Conservation (phyloP, 1,139 yeast species). For the Pichia sp. region DNA sequence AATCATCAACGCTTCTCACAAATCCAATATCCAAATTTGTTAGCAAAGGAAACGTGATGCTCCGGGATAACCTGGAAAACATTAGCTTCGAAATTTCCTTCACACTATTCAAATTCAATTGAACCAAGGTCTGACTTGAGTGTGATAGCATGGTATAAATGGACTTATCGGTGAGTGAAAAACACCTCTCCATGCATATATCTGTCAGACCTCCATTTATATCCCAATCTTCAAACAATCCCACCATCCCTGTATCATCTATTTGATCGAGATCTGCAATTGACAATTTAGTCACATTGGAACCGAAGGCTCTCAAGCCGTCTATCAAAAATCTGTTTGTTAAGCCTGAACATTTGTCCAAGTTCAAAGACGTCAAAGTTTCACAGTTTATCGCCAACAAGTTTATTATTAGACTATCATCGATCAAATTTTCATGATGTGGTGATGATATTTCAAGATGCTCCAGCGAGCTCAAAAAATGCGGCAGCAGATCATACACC, state of each 20-base stretch:
- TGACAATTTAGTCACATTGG: constrained; percentile 50
- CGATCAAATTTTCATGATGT: constrained; percentile 57
- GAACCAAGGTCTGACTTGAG: constrained; percentile 62
- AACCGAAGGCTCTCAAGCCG: constrained; percentile 59
- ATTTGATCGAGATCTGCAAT: constrained; percentile 53
- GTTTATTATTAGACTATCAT: constrained; percentile 66
- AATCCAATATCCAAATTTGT: constrained; percentile 71
- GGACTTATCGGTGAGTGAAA: constrained; percentile 58
- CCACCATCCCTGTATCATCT: constrained; percentile 59
- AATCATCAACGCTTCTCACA: constrained; percentile 69
- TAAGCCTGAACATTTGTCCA: constrained; percentile 70
- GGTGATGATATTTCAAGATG: constrained; percentile 70
- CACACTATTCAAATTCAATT: constrained; percentile 67
- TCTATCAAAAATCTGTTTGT: constrained; percentile 61
- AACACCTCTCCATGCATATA: constrained; percentile 64
- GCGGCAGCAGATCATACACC: constrained; percentile 62
- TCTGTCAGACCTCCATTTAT: constrained; percentile 56
- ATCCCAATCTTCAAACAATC: constrained; percentile 51
- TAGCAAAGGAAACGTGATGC: constrained; percentile 49
- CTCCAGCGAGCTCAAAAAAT: constrained; percentile 51
- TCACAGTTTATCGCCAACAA: constrained; percentile 60
- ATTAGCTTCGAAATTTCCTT: constrained; percentile 49
- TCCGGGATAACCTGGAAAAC: constrained; percentile 39
- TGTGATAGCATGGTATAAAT: constrained; percentile 58
- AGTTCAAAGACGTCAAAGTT: constrained; percentile 49